These are phyloP conservation scores for Amaranthus cruentus DNA, from an alignment of 148 eudicot genomes.

Conservation along the genomic window DNA sequence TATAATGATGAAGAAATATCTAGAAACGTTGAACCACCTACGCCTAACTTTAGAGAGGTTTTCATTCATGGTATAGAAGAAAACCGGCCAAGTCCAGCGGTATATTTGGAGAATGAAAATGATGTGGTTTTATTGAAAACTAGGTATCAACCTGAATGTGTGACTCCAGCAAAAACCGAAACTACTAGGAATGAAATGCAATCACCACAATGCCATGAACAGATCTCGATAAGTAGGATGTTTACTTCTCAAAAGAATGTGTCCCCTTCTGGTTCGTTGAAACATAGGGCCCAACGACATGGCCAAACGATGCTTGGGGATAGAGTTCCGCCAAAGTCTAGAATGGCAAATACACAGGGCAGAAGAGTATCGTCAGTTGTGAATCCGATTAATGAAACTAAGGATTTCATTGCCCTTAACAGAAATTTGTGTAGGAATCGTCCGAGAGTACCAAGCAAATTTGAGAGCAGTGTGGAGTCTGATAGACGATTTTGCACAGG, in stretches of 20 bases:
- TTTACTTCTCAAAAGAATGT: slow-evolving; percentile 35
- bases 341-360: slow-evolving; percentile 21
- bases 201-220: slow-evolving; percentile 23
- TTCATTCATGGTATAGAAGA: slow-evolving; percentile 30
- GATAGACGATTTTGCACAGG: slow-evolving; percentile 37
- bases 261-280: slow-evolving; percentile 25
- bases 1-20: slow-evolving; percentile 23
- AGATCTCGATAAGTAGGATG: slow-evolving; percentile 29
- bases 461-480: slow-evolving; percentile 28
- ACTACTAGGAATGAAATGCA: slow-evolving; percentile 22
- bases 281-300: slow-evolving; percentile 32
- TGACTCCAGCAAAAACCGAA: slow-evolving; percentile 15
- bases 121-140: slow-evolving; percentile 44
- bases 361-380: slow-evolving; percentile 34
- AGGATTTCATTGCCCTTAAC: slow-evolving; percentile 44
- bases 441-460: slow-evolving; percentile 33
- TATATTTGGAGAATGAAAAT: slow-evolving; percentile 40
- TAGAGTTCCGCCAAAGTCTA: slow-evolving; percentile 39
- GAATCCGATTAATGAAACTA: slow-evolving; percentile 31
- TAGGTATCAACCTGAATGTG: slow-evolving; percentile 26
- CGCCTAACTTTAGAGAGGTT: slow-evolving; percentile 26
- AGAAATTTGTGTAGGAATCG: slow-evolving; percentile 31
- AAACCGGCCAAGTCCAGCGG: slow-evolving; percentile 25
- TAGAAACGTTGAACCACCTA: slow-evolving; percentile 21
- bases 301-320: slow-evolving; percentile 34